Evolutionary conservation across 2,329 filamentous ascomycete species (phyloP).

Genomic region (Fusarium staphyleae): DNA sequence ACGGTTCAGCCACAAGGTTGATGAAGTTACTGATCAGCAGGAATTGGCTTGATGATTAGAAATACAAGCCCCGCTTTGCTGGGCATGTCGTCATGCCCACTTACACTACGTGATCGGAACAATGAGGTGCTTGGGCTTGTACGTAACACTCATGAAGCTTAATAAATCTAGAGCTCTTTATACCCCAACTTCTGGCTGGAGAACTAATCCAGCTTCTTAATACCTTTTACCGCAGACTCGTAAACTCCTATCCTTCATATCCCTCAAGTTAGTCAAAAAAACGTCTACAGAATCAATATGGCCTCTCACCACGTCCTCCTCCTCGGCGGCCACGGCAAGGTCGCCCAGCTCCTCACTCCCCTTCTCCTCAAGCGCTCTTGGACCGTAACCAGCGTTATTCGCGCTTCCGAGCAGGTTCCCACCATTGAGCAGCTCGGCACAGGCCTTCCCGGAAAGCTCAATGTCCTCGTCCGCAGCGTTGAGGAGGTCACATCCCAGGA

Average conservation of each 20-base stretch:
- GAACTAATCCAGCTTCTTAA: not conserved
- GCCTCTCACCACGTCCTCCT: constrained; percentile 66
- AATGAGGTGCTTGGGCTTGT: no score
- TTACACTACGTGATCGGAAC: constrained; percentile 5
- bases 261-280: not conserved
- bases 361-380: constrained; percentile 77
- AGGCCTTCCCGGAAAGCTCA: constrained; percentile 67
- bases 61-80: constrained; percentile 27
- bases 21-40: no score
- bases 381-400: constrained; percentile 81
- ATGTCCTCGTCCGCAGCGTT: constrained; percentile 73
- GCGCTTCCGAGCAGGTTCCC: constrained; percentile 70
- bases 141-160: not conserved
- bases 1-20: no score
- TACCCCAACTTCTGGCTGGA: not conserved
- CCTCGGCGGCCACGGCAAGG: constrained; percentile 82
- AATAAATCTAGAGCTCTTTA: not conserved
- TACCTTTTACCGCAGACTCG: not conserved
- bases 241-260: not conserved
- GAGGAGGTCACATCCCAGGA: constrained; percentile 71
- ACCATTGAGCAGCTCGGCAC: constrained; percentile 68
- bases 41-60: constrained; percentile 27
- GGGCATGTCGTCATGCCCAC: constrained; percentile 31
- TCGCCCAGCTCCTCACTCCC: constrained; percentile 77
- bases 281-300: constrained; percentile 36